Percentiles rank a stretch among this genome's conserved stretches.
phyloP scores from a whole-genome alignment of 345 rosid genomes.

The Populus pruinosa region DNA sequence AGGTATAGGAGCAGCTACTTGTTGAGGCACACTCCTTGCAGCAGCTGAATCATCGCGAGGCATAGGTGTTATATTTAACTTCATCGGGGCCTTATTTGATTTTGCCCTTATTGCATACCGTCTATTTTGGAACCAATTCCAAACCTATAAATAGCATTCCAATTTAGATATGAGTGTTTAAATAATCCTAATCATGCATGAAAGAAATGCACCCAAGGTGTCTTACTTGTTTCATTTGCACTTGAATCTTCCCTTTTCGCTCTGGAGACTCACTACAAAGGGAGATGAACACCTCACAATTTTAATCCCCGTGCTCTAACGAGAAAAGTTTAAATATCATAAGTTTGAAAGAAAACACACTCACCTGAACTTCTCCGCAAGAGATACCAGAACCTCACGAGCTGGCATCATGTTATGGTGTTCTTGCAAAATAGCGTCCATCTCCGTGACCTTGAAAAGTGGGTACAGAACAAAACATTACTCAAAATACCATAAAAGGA shows the following conservation, averaged over 20 bases:
- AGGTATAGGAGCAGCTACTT: constrained; percentile 46
- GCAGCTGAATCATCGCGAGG: constrained; percentile 58
- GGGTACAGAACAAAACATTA: background rate
- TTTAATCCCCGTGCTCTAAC: background rate
- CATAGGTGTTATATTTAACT: constrained; percentile 69
- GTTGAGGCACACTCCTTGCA: constrained; percentile 57
- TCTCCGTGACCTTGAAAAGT: constrained; percentile 69
- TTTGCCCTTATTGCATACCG: constrained; percentile 91
- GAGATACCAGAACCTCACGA: constrained; percentile 65
- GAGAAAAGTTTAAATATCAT: background rate
- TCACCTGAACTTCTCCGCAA: constrained; percentile 92
- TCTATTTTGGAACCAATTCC: constrained; percentile 99
- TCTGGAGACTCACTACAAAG: constrained; percentile 66
- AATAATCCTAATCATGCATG: background rate
- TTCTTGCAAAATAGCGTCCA: constrained; percentile 84
- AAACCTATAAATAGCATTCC: constrained; percentile 47
- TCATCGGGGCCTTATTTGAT: constrained; percentile 71
- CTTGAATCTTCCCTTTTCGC: constrained; percentile 74
- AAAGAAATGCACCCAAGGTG: constrained; percentile 1
- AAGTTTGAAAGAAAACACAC: constrained; percentile 7
- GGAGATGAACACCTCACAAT: constrained; percentile 11
- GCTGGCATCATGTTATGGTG: constrained; percentile 73
- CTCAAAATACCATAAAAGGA: background rate
- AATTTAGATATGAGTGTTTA: constrained; percentile 9
- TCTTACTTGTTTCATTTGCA: constrained; percentile 94